Conservation (phyloP, 2,329 filamentous ascomycete genomes). For the Ambrosiella cleistominuta region DNA sequence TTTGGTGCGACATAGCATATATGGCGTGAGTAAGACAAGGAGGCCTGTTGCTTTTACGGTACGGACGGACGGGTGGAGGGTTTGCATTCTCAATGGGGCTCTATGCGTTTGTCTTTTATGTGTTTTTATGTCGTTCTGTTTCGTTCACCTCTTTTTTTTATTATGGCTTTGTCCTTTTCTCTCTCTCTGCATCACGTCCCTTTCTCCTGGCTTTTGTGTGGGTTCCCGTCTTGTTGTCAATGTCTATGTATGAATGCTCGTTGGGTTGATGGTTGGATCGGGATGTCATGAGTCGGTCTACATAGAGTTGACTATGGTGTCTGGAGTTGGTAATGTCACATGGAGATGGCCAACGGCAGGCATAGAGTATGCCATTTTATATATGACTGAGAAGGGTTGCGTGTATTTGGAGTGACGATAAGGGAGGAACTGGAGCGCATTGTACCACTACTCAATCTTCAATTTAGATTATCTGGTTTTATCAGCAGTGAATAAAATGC, state of each 20-base stretch:
- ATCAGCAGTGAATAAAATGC: too few relatives aligned
- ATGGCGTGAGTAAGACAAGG: not conserved
- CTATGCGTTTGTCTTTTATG: not conserved
- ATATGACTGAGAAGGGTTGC: too few relatives aligned
- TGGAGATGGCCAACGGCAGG: too few relatives aligned
- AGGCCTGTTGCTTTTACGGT: not conserved
- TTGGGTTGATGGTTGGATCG: not conserved
- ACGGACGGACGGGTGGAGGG: not conserved
- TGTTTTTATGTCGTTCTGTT: not conserved
- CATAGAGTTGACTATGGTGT: too few relatives aligned
- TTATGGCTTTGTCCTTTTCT: not conserved
- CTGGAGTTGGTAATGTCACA: too few relatives aligned
- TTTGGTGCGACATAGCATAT: not conserved
- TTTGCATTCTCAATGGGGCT: not conserved
- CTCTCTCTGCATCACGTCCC: not conserved
- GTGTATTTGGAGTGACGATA: too few relatives aligned
- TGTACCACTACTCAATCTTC: too few relatives aligned
- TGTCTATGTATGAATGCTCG: not conserved
- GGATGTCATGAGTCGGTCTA: not conserved
- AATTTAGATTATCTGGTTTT: too few relatives aligned
- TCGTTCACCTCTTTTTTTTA: not conserved
- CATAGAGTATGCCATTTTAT: too few relatives aligned
- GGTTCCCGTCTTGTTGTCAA: not conserved
- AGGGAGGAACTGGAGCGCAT: too few relatives aligned
- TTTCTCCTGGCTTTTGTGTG: not conserved